Base-by-base conservation (phyloP, 2,329 filamentous ascomycete species). In the Colletotrichum liaoningense region DNA sequence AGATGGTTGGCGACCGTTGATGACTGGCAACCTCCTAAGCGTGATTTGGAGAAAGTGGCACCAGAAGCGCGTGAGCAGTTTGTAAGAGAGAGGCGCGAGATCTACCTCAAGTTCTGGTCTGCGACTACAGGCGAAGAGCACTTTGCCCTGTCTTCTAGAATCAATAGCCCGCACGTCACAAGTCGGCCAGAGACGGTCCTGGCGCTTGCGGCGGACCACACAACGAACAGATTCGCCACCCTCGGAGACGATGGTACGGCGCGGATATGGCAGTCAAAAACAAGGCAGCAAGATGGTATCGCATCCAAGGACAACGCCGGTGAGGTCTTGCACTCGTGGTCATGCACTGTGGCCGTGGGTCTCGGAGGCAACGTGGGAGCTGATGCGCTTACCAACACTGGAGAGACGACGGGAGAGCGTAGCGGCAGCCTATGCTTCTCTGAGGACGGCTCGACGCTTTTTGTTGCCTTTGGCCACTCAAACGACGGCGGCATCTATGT, bases 1-100 rank as follows among this genome's bases (percentile, higher is more conserved):
- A 88, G 91, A 76, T 98, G 96, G 95, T 88, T 99, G 70, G 95
- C 93, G 5, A 98, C 95, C 1, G 90, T 97, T 1, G 97, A 99
- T 80, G 94, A 95, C 79, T 99, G 97, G 97, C 88, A 89, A 64
- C 95, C 95, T 1, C 91, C 94, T 11, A 84, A 85, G 14, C 86
- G 89, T 73, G 95, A 98, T 79, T 83, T 94, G 16, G 88, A 90
- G 52, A 88, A 79, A 57, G 77, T 83, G 1, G 73, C 77, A 33
- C 83, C 84, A 24, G 76, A 76, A 68, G 77, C 78, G 72, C 81
- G 79, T 74, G 85, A 83, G 76, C 87, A 84, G 64, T 87, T 90
- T 69, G 82, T 85, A 35, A 83, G 84, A 38, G 87, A 88, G 74
- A 87, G 86, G 74, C 88, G 88, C 56, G 96, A 98, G 80, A 90